phyloP scores from a whole-genome alignment of 2,329 filamentous ascomycete genomes.

The Fusarium armeniacum region DNA sequence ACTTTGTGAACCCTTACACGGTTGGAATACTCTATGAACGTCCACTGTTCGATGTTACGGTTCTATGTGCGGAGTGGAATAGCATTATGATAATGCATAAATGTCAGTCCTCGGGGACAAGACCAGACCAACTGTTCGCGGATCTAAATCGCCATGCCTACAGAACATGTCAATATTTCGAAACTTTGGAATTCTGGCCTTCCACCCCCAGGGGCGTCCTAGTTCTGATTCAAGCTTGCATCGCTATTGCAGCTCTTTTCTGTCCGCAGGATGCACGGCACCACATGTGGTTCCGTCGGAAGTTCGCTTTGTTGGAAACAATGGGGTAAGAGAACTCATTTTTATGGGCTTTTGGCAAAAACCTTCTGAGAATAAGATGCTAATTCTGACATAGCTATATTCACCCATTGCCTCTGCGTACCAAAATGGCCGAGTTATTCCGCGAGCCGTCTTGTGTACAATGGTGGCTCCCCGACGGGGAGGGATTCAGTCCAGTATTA shows the following conservation, averaged over 20 bases:
- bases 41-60: slow-evolving; percentile 80
- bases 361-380: background rate
- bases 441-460: slow-evolving; percentile 76
- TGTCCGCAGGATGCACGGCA: slow-evolving; percentile 81
- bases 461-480: slow-evolving; percentile 92
- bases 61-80: slow-evolving; percentile 81
- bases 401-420: slow-evolving; percentile 80
- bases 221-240: slow-evolving; percentile 78
- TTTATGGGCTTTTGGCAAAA: background rate
- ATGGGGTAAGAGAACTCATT: slow-evolving; percentile 73
- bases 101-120: slow-evolving; percentile 74
- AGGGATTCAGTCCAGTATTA: slow-evolving; percentile 80
- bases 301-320: slow-evolving; percentile 82
- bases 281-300: slow-evolving; percentile 82
- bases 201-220: slow-evolving; percentile 77
- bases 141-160: slow-evolving; percentile 75
- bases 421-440: slow-evolving; percentile 82
- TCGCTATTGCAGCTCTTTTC: slow-evolving; percentile 83
- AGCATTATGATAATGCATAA: slow-evolving; percentile 85
- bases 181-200: slow-evolving; percentile 81
- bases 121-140: slow-evolving; percentile 63
- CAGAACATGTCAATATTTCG: slow-evolving; percentile 81
- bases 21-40: slow-evolving; percentile 78
- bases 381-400: slow-evolving; percentile 75
- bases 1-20: slow-evolving; percentile 81